Percentiles rank a stretch among this genome's conserved stretches.
Conservation (phyloP, 768 basidiomycete genomes). For the Termitomyces sp. region DNA sequence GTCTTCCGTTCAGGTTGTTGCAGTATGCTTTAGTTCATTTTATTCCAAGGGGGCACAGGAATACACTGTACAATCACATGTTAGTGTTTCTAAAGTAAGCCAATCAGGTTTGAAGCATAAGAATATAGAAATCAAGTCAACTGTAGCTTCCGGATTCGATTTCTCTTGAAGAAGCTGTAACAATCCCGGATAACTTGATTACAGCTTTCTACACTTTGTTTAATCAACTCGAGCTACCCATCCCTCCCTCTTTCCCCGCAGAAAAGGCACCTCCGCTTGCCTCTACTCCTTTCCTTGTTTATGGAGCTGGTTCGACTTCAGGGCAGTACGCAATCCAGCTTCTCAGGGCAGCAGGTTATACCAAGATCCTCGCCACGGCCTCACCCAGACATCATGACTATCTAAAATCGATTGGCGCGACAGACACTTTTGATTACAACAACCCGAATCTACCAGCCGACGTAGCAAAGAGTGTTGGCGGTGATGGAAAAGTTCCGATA, state of each 20-base stretch:
- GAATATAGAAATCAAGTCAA: neutral
- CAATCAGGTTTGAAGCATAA: neutral
- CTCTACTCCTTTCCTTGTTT: constrained; percentile 30
- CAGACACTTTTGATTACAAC: constrained; percentile 29
- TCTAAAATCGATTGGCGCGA: constrained; percentile 27
- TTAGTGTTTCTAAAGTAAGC: constrained; percentile 27
- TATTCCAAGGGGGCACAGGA: constrained; percentile 16
- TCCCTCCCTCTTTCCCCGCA: constrained; percentile 21
- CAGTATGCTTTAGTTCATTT: constrained; percentile 9
- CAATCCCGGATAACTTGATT: constrained; percentile 37
- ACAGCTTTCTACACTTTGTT: constrained; percentile 33
- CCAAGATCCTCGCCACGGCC: constrained; percentile 30
- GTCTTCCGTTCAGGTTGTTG: constrained; percentile 8
- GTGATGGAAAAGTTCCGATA: constrained; percentile 19
- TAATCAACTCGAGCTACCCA: constrained; percentile 27
- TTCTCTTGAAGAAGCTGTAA: constrained; percentile 30
- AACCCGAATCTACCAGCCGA: constrained; percentile 21
- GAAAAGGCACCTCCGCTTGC: constrained; percentile 18
- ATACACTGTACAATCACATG: constrained; percentile 14
- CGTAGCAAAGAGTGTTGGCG: constrained; percentile 21
- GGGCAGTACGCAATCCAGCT: constrained; percentile 31
- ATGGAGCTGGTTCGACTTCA: constrained; percentile 33
- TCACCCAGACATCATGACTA: constrained; percentile 20
- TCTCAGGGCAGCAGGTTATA: constrained; percentile 32
- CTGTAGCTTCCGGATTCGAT: constrained; percentile 35